Base-by-base conservation (phyloP, 2,329 filamentous ascomycete species). In the Boeremia exigua region DNA sequence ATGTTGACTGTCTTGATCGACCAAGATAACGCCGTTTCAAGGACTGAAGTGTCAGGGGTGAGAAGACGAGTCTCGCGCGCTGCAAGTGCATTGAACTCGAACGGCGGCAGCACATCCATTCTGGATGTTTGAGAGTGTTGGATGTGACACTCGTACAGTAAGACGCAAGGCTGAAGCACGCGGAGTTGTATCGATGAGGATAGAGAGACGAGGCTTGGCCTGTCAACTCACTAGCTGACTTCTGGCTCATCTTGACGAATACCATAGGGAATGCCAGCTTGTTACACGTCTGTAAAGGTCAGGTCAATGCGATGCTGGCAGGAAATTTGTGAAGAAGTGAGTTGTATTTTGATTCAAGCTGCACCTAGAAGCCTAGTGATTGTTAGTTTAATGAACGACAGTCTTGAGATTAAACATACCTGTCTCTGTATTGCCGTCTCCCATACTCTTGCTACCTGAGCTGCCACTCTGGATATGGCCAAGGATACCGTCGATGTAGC, bases 391-490 rank as follows among this genome's bases (percentile, higher is more conserved):
- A 10, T 17, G 11, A 23, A 25, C 9, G 11, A 10, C 6, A 6
- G 8, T 14, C 8, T 23, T 27, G 15, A 15, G 9, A 19, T 4
- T 19, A 12, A 44, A 65, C 71, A 65, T 66, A 75, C 73, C 70
- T 52, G 73, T 84, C 77, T 98, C 94, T 0, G 94, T 98, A 73
- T 95, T 96, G 0, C 94, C 94, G 42, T 94, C 90, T 0, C 94
- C 94, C 94, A 97, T 96, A 75, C 91, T 95, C 84, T 87, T 93
- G 74, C 86, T 96, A 50, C 90, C 88, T 53, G 88, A 92, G 78
- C 90, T 96, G 19, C 93, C 94, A 68, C 91, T 96, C 78, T 96
- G 92, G 47, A 97, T 96, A 4, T 90, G 88, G 0, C 92, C 92
- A 29, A 97, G 74, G 42, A 97, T 94, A 2, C 93, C 92, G 74